Conservation (phyloP, 352 stramenopile species). For the Globisporangium recalcitrans region DNA sequence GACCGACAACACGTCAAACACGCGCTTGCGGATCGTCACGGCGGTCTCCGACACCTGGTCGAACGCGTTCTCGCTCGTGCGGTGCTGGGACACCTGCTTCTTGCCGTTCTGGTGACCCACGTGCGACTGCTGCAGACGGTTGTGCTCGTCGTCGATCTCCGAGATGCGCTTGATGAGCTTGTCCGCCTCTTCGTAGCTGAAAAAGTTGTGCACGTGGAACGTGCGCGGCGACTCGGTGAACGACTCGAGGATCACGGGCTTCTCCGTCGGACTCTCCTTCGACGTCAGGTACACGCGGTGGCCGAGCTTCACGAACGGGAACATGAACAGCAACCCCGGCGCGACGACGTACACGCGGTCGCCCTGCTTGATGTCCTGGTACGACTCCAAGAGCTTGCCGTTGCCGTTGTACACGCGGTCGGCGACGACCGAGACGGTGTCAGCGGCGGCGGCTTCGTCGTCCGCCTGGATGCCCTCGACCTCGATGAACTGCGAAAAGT, state of each 20-base stretch:
- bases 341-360: conserved; percentile 73
- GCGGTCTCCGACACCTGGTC: conserved; percentile 74
- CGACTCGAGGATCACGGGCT: conserved; percentile 67
- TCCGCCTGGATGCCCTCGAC: conserved; percentile 47
- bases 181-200: conserved; percentile 75
- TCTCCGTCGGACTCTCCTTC: conserved; percentile 45
- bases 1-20: conserved; percentile 90
- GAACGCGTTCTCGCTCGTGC: conserved; percentile 88
- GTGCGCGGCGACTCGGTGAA: conserved; percentile 76
- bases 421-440: conserved; percentile 34
- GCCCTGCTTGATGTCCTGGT: conserved; percentile 43
- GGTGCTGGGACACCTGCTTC: conserved; percentile 63
- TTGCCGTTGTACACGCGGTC: conserved; percentile 73
- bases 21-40: conserved; percentile 72
- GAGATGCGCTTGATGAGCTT: conserved; percentile 73
- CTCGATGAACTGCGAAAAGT: conserved; percentile 76
- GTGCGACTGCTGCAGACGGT: conserved; percentile 80
- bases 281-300: conserved; percentile 60
- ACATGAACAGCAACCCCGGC: conserved; percentile 66
- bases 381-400: conserved; percentile 44
- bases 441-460: neutral
- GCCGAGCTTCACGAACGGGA: conserved; percentile 75
- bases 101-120: conserved; percentile 68
- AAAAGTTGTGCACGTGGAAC: conserved; percentile 87
- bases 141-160: conserved; percentile 74